phyloP scores from a whole-genome alignment of 805 yeast genomes.

The Zygotorulaspora florentina region DNA sequence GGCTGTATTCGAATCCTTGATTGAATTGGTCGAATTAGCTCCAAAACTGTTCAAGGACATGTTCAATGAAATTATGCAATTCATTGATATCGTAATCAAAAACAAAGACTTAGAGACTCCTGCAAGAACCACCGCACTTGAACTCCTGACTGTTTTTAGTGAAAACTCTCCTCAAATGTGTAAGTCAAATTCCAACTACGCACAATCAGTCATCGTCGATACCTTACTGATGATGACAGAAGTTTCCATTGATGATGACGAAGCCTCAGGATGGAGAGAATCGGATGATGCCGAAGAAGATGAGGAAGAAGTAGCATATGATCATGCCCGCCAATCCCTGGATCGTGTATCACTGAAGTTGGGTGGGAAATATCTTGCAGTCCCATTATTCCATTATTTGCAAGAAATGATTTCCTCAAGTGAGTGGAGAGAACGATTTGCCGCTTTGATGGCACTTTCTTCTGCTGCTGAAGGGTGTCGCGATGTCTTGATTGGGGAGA shows the following conservation, averaged over 20 bases:
- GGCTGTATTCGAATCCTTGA: constrained; percentile 80
- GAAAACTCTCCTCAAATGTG: constrained; percentile 97
- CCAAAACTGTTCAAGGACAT: constrained; percentile 91
- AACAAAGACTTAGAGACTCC: constrained; percentile 72
- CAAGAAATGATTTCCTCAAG: constrained; percentile 75
- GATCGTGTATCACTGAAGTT: constrained; percentile 84
- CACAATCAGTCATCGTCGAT: constrained; percentile 64
- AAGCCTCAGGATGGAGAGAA: constrained; percentile 81
- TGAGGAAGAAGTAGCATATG: constrained; percentile 80
- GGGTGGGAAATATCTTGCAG: constrained; percentile 79
- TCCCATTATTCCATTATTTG: constrained; percentile 78
- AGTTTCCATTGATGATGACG: constrained; percentile 84
- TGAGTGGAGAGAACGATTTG: constrained; percentile 94
- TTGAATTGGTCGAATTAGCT: constrained; percentile 87
- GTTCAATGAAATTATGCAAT: constrained; percentile 84
- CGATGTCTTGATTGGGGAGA: constrained; percentile 78
- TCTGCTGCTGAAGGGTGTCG: constrained; percentile 97
- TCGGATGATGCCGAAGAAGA: constrained; percentile 76
- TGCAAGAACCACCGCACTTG: constrained; percentile 83
- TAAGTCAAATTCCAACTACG: constrained; percentile 67
- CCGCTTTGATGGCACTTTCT: constrained; percentile 93
- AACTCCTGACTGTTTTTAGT: constrained; percentile 81
- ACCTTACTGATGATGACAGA: constrained; percentile 87
- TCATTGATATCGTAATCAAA: constrained; percentile 78
- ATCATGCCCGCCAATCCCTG: constrained; percentile 90